Evolutionary conservation across 306 rosid species (phyloP).

Genomic region (Prunus davidiana): DNA sequence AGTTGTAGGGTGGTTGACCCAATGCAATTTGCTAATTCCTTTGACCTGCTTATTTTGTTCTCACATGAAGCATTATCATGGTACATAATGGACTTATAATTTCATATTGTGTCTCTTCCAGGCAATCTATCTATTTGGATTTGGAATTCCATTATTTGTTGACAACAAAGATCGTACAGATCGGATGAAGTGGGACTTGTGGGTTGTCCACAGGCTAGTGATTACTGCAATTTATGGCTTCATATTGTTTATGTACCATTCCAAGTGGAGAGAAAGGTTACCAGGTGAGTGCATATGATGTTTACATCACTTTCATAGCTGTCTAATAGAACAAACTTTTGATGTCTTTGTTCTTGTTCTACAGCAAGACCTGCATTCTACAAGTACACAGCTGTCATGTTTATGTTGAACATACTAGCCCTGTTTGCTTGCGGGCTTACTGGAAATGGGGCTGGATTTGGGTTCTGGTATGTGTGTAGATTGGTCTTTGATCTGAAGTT

Average conservation of each 20-base stretch:
- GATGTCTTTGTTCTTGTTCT: constrained; percentile 12
- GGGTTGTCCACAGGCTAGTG: constrained; percentile 77
- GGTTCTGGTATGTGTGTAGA: constrained; percentile 58
- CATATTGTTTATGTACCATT: constrained; percentile 82
- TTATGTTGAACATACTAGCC: constrained; percentile 49
- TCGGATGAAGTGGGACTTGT: constrained; percentile 73
- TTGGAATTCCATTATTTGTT: constrained; percentile 77
- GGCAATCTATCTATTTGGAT: constrained; percentile 78
- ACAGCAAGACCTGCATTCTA: constrained; percentile 97
- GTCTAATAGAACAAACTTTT: neutral
- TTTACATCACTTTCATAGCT: constrained; percentile 17
- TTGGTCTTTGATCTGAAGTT: neutral
- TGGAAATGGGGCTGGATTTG: constrained; percentile 76
- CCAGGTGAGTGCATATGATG: constrained; percentile 56
- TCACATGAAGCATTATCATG: neutral
- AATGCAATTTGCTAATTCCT: neutral
- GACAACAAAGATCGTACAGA: constrained; percentile 41
- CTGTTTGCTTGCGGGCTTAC: constrained; percentile 70
- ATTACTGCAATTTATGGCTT: constrained; percentile 66
- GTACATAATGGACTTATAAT: constrained; percentile 19
- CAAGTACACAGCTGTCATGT: constrained; percentile 75
- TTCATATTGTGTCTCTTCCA: constrained; percentile 33
- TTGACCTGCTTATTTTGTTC: neutral
- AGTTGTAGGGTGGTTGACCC: too few relatives aligned
- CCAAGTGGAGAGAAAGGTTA: constrained; percentile 86